Evolutionary conservation across 1,139 yeast species (phyloP), one percentile per base, ranked within the genome.

Genomic region (Scheffersomyces segobiensis): DNA sequence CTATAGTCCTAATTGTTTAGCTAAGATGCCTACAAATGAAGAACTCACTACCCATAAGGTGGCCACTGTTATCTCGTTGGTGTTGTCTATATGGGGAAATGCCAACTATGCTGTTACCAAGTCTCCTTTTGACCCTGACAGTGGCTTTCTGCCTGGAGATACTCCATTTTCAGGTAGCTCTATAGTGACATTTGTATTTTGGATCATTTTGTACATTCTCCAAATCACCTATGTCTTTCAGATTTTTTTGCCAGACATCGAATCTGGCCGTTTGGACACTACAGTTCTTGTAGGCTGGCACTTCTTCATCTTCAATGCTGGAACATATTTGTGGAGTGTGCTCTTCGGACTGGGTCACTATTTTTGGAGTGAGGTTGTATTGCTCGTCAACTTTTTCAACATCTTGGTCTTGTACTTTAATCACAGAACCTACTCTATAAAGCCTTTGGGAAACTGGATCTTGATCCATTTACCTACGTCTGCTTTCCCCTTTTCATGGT

Each of bases 401-500:
- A 72, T 88, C 53, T 65, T 86, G 60, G 73, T 78, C 12, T 77
- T 87, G 54, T 88, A 88, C 75, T 78, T 85, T 65, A 74, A 79
- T 55, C 89, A 87, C 72, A 84, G 85, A 71, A 85, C 93, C 2
- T 87, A 83, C 67, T 68, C 82, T 47, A 76, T 87, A 67, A 78
- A 79, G 59, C 87, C 87, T 14, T 62, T 84, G 55, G 65, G 75
- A 60, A 77, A 79, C 61, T 87, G 89, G 86, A 60, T 84, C 48
- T 73, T 85, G 55, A 76, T 88, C 56, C 96, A 89, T 71, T 73
- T 85, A 62, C 82, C 93, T n/a, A 79, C 83, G 18, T 79, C 84
- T 18, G 91, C 93, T 0, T 66, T 89, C 66, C 96, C 97, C 46
- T 73, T 89, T 57, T 80, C 91, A 32, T 91, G 96, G 96, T 75